Percentiles rank a stretch among this genome's conserved stretches.
These are phyloP conservation scores for Physaria fendleri DNA, from an alignment of 345 rosid genomes.

Conservation along the genomic window DNA sequence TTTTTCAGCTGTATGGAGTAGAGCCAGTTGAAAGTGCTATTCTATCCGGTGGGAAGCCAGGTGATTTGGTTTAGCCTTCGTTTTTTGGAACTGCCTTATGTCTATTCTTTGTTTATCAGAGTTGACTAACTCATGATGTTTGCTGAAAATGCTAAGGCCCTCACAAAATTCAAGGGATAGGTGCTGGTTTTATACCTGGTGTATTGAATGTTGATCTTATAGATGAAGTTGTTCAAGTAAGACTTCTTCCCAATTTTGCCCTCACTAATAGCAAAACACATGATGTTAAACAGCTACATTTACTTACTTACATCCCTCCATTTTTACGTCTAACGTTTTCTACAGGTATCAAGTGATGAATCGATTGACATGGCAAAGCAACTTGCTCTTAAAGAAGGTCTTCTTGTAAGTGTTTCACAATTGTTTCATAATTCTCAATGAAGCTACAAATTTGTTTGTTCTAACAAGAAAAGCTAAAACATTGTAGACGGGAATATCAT, in stretches of 20 bases:
- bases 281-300: neutral
- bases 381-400: conserved; percentile 79
- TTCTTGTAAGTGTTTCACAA: conserved; percentile 50
- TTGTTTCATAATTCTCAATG: neutral
- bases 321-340: neutral
- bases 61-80: conserved; percentile 30
- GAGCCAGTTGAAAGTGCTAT: conserved; percentile 84
- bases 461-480: neutral
- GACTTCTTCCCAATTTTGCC: neutral
- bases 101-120: neutral
- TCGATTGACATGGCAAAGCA: conserved; percentile 76
- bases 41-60: conserved; percentile 85
- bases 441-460: neutral
- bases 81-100: neutral
- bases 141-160: conserved; percentile 47
- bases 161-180: conserved; percentile 95
- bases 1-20: conserved; percentile 61
- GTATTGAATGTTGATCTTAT: conserved; percentile 64
- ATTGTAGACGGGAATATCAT: conserved; percentile 82
- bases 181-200: conserved; percentile 86
- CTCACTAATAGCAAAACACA: neutral
- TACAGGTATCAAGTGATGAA: conserved; percentile 68
- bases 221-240: conserved; percentile 86
- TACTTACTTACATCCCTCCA: neutral
- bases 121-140: conserved; percentile 14